A percentile compares a stretch with the other conserved stretches of the same genome.
Evolutionary conservation across 352 stramenopile genomes (phyloP).

Genomic region (Phytophthora quininea): DNA sequence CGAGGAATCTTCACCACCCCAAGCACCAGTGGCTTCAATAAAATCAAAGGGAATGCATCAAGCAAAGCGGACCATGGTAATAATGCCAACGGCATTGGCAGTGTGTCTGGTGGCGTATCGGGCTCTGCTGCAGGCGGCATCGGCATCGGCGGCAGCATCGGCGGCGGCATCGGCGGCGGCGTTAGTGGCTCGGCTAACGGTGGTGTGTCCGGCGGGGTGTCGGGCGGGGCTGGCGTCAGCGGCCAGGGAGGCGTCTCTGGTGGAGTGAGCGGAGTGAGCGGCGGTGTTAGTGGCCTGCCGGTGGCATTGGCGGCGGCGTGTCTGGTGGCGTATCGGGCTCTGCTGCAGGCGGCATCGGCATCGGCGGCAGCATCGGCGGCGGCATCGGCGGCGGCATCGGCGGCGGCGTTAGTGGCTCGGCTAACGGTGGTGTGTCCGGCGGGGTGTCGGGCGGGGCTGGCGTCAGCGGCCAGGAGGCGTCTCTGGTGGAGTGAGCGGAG

Average conservation of each 20-base stretch:
- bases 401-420: too few species aligned
- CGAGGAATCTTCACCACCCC: too few species aligned
- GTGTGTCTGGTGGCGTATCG: background rate
- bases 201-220: background rate
- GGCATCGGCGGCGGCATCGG: background rate
- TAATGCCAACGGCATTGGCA: background rate
- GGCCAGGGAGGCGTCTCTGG: background rate
- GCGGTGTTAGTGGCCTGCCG: background rate
- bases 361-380: constrained; percentile 5
- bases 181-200: background rate
- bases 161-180: too few species aligned
- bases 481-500: too few species aligned
- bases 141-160: background rate
- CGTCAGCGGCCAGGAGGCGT: too few species aligned
- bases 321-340: background rate
- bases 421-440: too few species aligned
- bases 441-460: too few species aligned
- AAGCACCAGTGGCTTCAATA: background rate
- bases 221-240: background rate
- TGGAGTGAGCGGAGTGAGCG: background rate
- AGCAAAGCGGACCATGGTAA: background rate
- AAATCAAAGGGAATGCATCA: background rate
- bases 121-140: background rate
- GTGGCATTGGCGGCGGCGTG: background rate
- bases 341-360: background rate